phyloP scores from a whole-genome alignment of 495 filamentous ascomycete species.

The Penicillium cinerascens region DNA sequence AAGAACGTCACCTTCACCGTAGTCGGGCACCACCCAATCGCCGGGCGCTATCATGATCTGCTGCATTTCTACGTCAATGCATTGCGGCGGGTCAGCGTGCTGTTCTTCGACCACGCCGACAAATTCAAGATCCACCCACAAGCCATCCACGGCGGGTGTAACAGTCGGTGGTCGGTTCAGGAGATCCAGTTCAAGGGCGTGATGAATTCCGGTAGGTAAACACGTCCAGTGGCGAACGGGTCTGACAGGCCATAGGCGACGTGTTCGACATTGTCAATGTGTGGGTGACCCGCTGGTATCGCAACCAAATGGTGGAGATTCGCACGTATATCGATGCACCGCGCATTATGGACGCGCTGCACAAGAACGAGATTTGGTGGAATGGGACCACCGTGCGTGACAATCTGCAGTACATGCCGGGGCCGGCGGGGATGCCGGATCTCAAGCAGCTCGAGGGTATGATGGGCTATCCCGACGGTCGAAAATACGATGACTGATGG shows the following conservation, averaged over 20 bases:
- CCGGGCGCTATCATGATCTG: constrained; percentile 33
- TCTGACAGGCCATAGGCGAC: constrained; percentile 18
- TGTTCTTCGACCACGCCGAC: constrained; percentile 32
- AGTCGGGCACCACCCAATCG: constrained; percentile 35
- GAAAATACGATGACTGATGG: constrained; percentile 21
- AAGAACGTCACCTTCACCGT: constrained; percentile 36
- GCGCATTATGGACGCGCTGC: constrained; percentile 27
- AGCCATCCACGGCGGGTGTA: constrained; percentile 36
- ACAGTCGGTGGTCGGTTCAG: constrained; percentile 33
- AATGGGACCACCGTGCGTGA: constrained; percentile 30
- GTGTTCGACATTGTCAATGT: constrained; percentile 36
- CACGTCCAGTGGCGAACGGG: neutral
- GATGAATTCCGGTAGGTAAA: constrained; percentile 32
- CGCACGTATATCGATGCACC: constrained; percentile 34
- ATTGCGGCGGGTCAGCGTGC: constrained; percentile 29
- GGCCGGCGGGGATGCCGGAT: constrained; percentile 37
- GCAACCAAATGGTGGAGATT: constrained; percentile 35
- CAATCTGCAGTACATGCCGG: constrained; percentile 34
- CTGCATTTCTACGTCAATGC: constrained; percentile 41
- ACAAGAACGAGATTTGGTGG: constrained; percentile 39
- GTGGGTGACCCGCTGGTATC: constrained; percentile 37
- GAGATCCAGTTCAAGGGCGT: constrained; percentile 33
- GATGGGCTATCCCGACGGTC: constrained; percentile 31
- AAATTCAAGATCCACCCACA: constrained; percentile 33
- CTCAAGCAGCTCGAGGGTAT: constrained; percentile 24